phyloP scores from a whole-genome alignment of 768 basidiomycete species.

The Suillus brevipes region DNA sequence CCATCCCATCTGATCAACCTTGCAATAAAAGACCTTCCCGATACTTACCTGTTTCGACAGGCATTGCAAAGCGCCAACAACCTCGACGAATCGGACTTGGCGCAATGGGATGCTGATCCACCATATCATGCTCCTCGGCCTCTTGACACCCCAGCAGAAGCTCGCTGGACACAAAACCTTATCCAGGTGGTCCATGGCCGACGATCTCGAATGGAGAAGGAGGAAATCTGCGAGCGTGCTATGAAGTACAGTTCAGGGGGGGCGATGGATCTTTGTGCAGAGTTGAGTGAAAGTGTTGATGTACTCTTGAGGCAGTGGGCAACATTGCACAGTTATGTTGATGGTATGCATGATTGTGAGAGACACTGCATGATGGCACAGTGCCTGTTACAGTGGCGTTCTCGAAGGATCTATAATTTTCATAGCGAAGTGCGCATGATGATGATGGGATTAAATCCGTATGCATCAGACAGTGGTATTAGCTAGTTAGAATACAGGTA shows the following conservation, averaged over 20 bases:
- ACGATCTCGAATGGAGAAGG: not conserved
- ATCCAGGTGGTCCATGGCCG: not conserved
- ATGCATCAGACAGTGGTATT: not conserved
- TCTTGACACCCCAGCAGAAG: not conserved
- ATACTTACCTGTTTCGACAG: slow-evolving; percentile 6
- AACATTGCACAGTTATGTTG: not conserved
- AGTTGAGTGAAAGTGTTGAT: not conserved
- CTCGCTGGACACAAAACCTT: not conserved
- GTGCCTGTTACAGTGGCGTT: not conserved
- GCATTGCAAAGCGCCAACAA: slow-evolving; percentile 4
- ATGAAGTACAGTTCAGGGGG: not conserved
- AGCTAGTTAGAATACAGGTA: not conserved
- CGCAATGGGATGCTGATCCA: slow-evolving; percentile 2
- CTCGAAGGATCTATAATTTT: not conserved
- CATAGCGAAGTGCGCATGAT: not conserved
- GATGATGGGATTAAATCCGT: not conserved
- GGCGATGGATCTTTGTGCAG: not conserved
- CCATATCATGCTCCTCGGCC: slow-evolving; percentile 7
- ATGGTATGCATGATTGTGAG: not conserved
- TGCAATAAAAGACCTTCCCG: not conserved
- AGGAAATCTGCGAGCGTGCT: not conserved
- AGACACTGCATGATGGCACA: not conserved
- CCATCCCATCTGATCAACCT: not conserved
- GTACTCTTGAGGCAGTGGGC: not conserved
- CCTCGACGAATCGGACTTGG: slow-evolving; percentile 2